These are phyloP conservation scores for Trametes coccinea DNA, from an alignment of 768 basidiomycete genomes.

Conservation along the genomic window DNA sequence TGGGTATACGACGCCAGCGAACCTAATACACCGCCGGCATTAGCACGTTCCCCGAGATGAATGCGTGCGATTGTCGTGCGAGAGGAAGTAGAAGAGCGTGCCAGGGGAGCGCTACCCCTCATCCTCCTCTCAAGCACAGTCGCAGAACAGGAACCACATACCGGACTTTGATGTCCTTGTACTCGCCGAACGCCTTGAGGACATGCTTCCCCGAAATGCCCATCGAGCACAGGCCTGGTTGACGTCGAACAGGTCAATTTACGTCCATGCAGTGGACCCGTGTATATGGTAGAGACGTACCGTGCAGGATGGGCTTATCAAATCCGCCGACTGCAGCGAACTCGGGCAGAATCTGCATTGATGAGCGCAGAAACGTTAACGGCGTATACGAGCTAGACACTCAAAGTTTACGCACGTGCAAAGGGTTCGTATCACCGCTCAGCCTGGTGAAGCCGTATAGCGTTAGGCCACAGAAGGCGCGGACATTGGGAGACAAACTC, in stretches of 20 bases:
- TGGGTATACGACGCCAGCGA: constrained; percentile 90
- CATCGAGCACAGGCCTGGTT: constrained; percentile 79
- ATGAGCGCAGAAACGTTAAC: not conserved
- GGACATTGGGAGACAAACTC: constrained; percentile 20
- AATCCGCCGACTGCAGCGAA: constrained; percentile 97
- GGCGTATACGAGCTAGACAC: not conserved
- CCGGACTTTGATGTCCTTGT: constrained; percentile 94
- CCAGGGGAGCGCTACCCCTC: not conserved
- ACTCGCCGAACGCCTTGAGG: constrained; percentile 80
- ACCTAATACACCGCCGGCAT: constrained; percentile 43
- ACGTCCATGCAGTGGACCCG: not conserved
- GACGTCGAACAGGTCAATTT: not conserved
- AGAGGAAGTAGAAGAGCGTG: not conserved
- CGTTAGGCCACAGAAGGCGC: not conserved
- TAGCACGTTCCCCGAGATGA: not conserved
- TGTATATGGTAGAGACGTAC: constrained; percentile 28
- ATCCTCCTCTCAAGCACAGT: not conserved
- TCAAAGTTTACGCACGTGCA: constrained; percentile 59
- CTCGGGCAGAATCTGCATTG: constrained; percentile 71
- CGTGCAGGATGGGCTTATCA: constrained; percentile 85
- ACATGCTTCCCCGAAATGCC: constrained; percentile 94
- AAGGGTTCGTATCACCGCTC: constrained; percentile 89
- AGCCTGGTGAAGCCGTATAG: constrained; percentile 46
- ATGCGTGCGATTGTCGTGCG: not conserved
- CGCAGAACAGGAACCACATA: constrained; percentile 36